Conservation (phyloP, 2,329 filamentous ascomycete genomes). For the Talaromyces sp. region DNA sequence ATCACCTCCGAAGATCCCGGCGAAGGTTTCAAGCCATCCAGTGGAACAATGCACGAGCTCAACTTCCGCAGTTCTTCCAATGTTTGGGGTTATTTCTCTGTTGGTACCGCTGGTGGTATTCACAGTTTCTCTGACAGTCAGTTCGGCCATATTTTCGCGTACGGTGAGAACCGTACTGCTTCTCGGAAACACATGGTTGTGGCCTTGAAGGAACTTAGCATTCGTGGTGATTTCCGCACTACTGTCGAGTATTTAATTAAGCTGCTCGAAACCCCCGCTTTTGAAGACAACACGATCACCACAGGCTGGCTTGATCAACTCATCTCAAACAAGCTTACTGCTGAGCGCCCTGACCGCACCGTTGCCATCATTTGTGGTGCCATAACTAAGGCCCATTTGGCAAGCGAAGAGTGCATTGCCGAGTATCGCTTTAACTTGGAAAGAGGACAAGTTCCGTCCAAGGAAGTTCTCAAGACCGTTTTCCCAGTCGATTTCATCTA, state of each 20-base stretch:
- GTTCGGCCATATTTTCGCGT: conserved; percentile 98
- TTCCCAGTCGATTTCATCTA: conserved; percentile 99
- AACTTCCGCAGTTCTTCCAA: conserved; percentile 99
- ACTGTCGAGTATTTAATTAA: conserved; percentile 99
- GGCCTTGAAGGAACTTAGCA: conserved; percentile 95
- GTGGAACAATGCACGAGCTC: conserved; percentile 96
- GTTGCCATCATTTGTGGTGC: conserved; percentile 94
- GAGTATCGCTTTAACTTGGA: conserved; percentile 87
- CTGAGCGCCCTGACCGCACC: conserved; percentile 88
- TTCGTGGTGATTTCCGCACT: conserved; percentile 97
- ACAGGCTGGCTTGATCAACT: conserved; percentile 98
- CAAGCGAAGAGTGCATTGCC: conserved; percentile 80
- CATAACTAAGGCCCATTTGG: conserved; percentile 87
- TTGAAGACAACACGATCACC: conserved; percentile 98
- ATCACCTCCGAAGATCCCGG: conserved; percentile 98
- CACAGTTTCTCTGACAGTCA: conserved; percentile 99
- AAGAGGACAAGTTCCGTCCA: conserved; percentile 94
- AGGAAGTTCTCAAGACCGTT: conserved; percentile 94
- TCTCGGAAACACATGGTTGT: conserved; percentile 99
- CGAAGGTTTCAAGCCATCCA: conserved; percentile 98
- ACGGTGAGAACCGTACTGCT: conserved; percentile 92
- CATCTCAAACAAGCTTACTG: conserved; percentile 94
- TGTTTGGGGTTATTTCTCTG: conserved; percentile 99
- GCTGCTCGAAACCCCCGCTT: conserved; percentile 93
- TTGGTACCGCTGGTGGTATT: conserved; percentile 91